A percentile compares a stretch with the other conserved stretches of the same genome.
These are phyloP conservation scores for Drechslera avenae DNA, from an alignment of 2,329 filamentous ascomycete genomes.

Conservation along the genomic window DNA sequence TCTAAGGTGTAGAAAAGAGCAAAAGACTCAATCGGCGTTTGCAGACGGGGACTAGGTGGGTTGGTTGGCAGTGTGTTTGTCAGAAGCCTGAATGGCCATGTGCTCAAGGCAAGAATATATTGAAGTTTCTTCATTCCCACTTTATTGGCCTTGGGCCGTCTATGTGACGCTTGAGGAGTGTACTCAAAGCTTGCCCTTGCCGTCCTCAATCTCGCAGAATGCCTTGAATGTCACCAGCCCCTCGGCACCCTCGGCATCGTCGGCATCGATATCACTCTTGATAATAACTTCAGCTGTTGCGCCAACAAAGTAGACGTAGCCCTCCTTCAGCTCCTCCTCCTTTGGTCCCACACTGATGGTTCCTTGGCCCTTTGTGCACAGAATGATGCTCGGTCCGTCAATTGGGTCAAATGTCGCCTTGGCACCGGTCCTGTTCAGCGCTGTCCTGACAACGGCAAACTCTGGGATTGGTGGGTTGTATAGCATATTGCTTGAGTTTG, in stretches of 20 bases:
- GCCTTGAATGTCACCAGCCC: conserved; percentile 90
- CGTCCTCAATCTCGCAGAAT: conserved; percentile 75
- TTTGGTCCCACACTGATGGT: conserved; percentile 86
- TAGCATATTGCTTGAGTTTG: conserved; percentile 71
- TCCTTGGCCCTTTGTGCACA: conserved; percentile 83
- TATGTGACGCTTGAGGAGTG: background rate
- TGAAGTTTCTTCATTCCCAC: background rate
- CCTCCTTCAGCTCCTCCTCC: conserved; percentile 66
- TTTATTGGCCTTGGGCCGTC: background rate
- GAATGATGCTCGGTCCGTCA: conserved; percentile 87
- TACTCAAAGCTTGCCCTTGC: conserved; percentile 36
- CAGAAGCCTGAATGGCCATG: background rate
- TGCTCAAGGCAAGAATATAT: background rate
- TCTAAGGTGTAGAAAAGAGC: conserved; percentile 38
- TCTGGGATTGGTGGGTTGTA: conserved; percentile 98
- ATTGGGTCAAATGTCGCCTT: conserved; percentile 90
- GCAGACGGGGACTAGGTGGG: no score
- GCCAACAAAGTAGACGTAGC: conserved; percentile 69
- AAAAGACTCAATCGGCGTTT: background rate
- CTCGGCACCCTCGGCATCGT: conserved; percentile 50
- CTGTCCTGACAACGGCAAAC: conserved; percentile 85
- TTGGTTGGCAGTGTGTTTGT: background rate
- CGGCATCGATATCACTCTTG: conserved; percentile 64
- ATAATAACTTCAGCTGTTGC: conserved; percentile 83
- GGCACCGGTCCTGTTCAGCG: conserved; percentile 70